Evolutionary conservation across 768 basidiomycete genomes (phyloP), one percentile per base, ranked within the genome.

Genomic region (Chalciporus pseudorubinellus): DNA sequence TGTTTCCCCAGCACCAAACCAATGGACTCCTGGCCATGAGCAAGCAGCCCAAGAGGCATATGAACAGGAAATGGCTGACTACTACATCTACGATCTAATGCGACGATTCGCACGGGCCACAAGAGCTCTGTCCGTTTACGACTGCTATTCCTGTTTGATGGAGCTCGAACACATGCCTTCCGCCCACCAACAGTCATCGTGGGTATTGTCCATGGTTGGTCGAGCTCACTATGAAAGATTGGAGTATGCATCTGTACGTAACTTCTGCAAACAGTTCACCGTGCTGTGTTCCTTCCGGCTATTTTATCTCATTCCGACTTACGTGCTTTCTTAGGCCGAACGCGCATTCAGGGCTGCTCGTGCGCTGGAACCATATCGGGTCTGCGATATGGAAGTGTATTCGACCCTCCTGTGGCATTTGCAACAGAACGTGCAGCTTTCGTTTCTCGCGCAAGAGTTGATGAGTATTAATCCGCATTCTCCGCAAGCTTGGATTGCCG

Each of bases 381-480:
- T 95, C 51, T 82, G 82, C 76, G 90, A 93, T 68, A 94, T 97
- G 91, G 95, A 98, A 71, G 83, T 94, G 38, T 97, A 92, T 71
- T 97, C 95, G 41, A 97, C 97, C 22, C 79, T 95, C 31, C 75
- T 98, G 40, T 99, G 95, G 95, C 95, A 98, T 70, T 74, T 97
- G 44, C 87, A 90, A 64, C 81, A 84, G 58, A 83, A 82, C 57
- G 84, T 93, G 46, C 82, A 88, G 58, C 78, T 99, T 52, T 94
- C 95, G 4, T 92, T 87, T 73, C 78, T 99, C 31, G 90, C 95
- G 1, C 95, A 98, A 69, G 92, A 95, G 57, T 76, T 98, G 39
- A 81, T 97, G 60, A 83, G 84, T 47, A 86, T 94, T 65, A 78
- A 87, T 58, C 82, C 93, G n/a, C 82, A 80, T 51, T 84, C 89